A percentile compares a stretch with the other conserved stretches of the same genome.
Conservation (phyloP, 2,329 filamentous ascomycete species). For the Monosporascus sp. region DNA sequence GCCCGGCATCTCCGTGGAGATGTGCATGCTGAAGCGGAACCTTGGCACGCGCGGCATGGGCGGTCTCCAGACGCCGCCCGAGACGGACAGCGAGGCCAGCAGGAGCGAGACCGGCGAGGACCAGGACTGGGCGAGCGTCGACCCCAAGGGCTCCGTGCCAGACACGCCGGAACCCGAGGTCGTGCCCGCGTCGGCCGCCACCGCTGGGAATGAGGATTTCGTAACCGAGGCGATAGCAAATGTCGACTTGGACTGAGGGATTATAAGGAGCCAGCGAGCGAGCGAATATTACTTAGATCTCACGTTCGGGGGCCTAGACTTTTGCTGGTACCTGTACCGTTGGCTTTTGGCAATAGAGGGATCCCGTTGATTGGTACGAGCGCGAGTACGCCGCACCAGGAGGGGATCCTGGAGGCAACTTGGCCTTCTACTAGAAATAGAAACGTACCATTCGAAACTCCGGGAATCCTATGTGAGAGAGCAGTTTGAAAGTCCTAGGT, state of each 20-base stretch:
- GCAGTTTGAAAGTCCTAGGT: no score
- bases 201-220: slow-evolving; percentile 10
- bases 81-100: slow-evolving; percentile 46
- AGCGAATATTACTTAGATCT: neutral
- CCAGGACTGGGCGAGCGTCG: slow-evolving; percentile 22
- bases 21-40: slow-evolving; percentile 57
- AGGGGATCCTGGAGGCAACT: no score
- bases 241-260: slow-evolving; percentile 8
- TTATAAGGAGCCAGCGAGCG: slow-evolving; percentile 12
- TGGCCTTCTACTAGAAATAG: no score
- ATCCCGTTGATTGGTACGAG: no score
- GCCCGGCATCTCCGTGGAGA: slow-evolving; percentile 63
- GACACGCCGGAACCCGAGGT: slow-evolving; percentile 8
- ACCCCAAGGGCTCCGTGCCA: slow-evolving; percentile 15
- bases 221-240: slow-evolving; percentile 10
- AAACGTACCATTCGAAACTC: no score
- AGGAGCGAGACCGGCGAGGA: slow-evolving; percentile 36
- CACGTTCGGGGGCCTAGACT: no score
- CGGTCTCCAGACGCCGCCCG: slow-evolving; percentile 46
- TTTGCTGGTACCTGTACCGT: no score
- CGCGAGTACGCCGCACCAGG: no score
- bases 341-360: no score
- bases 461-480: no score
- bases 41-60: slow-evolving; percentile 22
- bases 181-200: neutral